Percentiles rank a stretch among this genome's conserved stretches.
Conservation (phyloP, 371 early-diverging fungal genomes). For the Apophysomyces trapeziformis region DNA sequence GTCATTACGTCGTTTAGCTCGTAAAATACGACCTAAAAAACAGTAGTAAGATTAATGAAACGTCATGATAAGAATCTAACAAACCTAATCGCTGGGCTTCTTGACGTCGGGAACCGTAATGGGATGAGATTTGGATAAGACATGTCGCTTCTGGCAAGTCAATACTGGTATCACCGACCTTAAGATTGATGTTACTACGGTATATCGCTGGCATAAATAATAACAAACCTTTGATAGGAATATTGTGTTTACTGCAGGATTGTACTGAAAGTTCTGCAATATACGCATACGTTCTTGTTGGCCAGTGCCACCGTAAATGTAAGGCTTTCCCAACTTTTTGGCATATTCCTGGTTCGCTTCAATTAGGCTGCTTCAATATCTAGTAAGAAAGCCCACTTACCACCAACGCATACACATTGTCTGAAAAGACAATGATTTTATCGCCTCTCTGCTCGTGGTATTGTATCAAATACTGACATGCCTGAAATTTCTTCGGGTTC, state of each 20-base stretch:
- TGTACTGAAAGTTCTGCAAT: constrained; percentile 95
- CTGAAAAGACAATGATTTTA: constrained; percentile 99
- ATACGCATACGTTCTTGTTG: constrained; percentile 97
- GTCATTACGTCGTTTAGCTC: constrained; percentile 98
- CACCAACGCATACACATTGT: constrained; percentile 97
- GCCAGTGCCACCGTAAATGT: constrained; percentile 97
- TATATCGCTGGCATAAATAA: neutral
- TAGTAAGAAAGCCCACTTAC: constrained; percentile 37
- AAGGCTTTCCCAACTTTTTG: constrained; percentile 87
- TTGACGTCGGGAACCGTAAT: constrained; percentile 99
- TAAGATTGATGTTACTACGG: neutral
- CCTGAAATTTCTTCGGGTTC: constrained; percentile 99
- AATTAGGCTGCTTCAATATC: neutral
- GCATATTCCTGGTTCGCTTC: constrained; percentile 81
- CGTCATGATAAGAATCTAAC: neutral
- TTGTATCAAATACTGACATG: constrained; percentile 96
- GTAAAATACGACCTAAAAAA: constrained; percentile 82
- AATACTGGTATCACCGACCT: constrained; percentile 98
- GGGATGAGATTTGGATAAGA: constrained; percentile 98
- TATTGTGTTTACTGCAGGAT: constrained; percentile 94
- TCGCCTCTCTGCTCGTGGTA: constrained; percentile 98
- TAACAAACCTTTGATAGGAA: constrained; percentile 93
- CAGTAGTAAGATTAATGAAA: neutral
- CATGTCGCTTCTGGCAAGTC: constrained; percentile 99
- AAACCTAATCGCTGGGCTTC: constrained; percentile 98